Evolutionary conservation across 495 filamentous ascomycete species (phyloP), one percentile per base, ranked within the genome.

Genomic region (Aspergillus funiculosus): DNA sequence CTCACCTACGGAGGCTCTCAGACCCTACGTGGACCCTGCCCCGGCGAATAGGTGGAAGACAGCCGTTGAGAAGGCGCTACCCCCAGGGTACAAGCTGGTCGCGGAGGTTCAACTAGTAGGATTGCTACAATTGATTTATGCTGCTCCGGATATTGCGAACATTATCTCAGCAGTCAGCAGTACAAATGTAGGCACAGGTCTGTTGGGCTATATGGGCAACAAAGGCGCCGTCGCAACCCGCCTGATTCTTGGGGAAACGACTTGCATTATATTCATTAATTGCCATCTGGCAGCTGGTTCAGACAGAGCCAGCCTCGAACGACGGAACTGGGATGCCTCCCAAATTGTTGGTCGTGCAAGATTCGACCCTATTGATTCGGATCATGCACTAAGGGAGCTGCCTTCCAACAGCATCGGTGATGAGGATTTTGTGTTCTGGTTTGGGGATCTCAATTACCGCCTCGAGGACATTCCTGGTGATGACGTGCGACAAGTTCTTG

Each of bases 401-500:
- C 60, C 60, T 19, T 68, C 67, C 8, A 87, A 94, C 50, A 69
- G 66, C n/a, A 82, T 99, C 48, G 89, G 88, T 1, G 82, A 89
- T 35, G 89, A 91, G 49, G 92, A 97, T 59, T 90, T 95, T 64
- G 77, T 82, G 1, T 95, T 97, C 54, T 96, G 90, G 87, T 89
- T 94, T 60, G 94, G 94, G 15, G 94, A 99, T 63, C 73, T 99
- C 6, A 99, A 99, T 63, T 99, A 95, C 56, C 77, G 94, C 25
- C 72, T 99, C 1, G 89, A 95, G 32, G 84, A 82, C 35, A 79
- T 97, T 4, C 85, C 92, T 0, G 89, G 87, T 0, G 87, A 87
- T 36, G 94, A 96, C 63, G 91, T 99, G 24, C 78, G 94, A 17
- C 78, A 82, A 39, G 76, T 96, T 5, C 75, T 99, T 20, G 83